Evolutionary conservation across 2,329 filamentous ascomycete species (phyloP).

Genomic region (Aspergillus sp.): DNA sequence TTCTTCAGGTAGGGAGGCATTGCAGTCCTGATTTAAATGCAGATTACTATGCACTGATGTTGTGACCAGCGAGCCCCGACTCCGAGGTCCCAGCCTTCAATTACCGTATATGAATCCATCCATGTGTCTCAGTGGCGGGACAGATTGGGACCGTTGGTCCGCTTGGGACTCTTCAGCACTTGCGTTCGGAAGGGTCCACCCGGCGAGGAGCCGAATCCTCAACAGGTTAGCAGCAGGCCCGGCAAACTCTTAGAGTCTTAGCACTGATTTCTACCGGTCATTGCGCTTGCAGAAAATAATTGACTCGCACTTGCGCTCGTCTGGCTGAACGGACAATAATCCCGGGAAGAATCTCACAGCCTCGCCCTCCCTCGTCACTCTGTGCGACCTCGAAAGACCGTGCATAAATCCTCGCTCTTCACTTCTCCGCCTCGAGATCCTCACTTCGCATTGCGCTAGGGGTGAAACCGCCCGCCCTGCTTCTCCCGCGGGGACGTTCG

Average conservation of each 20-base stretch:
- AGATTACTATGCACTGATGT: background rate
- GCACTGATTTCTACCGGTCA: background rate
- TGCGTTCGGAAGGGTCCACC: constrained; percentile 25
- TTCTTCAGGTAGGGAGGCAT: background rate
- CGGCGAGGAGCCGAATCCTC: constrained; percentile 28
- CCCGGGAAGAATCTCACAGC: background rate
- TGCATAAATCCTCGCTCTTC: background rate
- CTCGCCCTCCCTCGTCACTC: background rate
- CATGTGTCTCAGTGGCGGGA: constrained; percentile 4
- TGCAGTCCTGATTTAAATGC: background rate
- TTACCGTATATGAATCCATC: background rate
- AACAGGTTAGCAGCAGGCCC: constrained; percentile 22
- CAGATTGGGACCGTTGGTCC: background rate
- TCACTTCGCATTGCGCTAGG: background rate
- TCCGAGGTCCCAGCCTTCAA: background rate
- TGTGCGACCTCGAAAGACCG: background rate
- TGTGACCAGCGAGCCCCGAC: background rate
- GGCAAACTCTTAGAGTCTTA: constrained; percentile 14
- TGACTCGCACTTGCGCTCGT: background rate
- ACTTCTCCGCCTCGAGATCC: background rate
- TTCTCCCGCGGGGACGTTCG: background rate
- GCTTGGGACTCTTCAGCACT: background rate
- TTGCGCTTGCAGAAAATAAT: constrained; percentile 21
- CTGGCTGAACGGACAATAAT: background rate
- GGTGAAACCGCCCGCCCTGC: background rate